These are phyloP conservation scores for Fragaria vesca DNA, from an alignment of 306 rosid genomes.

Conservation along the genomic window DNA sequence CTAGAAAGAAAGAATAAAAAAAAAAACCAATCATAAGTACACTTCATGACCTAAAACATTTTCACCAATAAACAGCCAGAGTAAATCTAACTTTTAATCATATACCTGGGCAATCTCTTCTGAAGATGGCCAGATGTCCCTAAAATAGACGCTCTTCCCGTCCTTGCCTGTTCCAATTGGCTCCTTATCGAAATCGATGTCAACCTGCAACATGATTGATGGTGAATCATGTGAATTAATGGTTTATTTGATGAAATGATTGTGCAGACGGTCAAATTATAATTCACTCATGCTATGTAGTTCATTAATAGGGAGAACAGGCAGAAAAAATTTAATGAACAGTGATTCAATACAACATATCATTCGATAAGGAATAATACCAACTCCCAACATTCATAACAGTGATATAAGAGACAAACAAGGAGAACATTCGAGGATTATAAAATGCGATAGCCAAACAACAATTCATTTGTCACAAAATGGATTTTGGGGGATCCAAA, in stretches of 20 bases:
- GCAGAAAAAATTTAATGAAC: background rate
- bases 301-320: background rate
- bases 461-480: background rate
- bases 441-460: background rate
- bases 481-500: background rate
- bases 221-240: conserved; percentile 1
- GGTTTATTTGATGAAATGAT: background rate
- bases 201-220: conserved; percentile 57
- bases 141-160: conserved; percentile 70
- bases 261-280: background rate
- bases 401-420: background rate
- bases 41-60: background rate
- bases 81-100: conserved; percentile 12
- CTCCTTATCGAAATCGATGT: conserved; percentile 88
- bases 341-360: background rate
- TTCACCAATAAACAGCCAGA: conserved; percentile 4
- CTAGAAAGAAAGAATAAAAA: conserved; percentile 27
- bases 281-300: background rate
- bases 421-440: background rate
- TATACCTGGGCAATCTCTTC: conserved; percentile 85
- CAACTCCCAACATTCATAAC: background rate
- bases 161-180: conserved; percentile 89
- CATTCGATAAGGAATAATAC: background rate
- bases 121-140: conserved; percentile 85
- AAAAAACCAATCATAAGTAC: conserved; percentile 22